These are phyloP conservation scores for Capronia americana DNA, from an alignment of 2,329 filamentous ascomycete species.

Conservation along the genomic window DNA sequence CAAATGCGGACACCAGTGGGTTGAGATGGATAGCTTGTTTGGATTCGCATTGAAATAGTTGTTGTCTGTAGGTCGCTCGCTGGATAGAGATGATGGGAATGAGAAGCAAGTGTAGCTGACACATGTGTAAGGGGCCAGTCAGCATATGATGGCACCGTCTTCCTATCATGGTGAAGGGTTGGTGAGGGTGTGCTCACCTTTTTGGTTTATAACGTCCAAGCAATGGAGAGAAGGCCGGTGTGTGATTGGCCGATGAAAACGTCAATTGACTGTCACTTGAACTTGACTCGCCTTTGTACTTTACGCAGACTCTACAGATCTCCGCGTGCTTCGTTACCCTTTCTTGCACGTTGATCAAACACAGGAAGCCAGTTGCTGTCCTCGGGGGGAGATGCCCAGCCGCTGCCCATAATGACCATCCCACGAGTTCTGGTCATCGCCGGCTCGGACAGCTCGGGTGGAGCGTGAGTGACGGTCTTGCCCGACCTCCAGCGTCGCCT, in stretches of 20 bases:
- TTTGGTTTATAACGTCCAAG: not conserved
- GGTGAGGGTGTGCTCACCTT: not conserved
- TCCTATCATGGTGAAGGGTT: not conserved
- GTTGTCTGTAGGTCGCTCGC: not conserved
- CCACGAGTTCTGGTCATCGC: constrained; percentile 78
- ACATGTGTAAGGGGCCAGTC: not conserved
- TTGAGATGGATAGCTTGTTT: constrained; percentile 90
- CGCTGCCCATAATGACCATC: constrained; percentile 43
- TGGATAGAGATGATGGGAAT: not conserved
- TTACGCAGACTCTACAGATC: not conserved
- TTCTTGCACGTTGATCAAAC: not conserved
- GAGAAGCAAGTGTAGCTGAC: not conserved
- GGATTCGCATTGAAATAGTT: constrained; percentile 55
- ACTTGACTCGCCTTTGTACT: not conserved
- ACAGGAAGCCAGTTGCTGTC: not conserved
- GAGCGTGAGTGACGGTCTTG: constrained; percentile 69
- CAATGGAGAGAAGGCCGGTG: constrained; percentile 2
- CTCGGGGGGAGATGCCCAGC: not conserved
- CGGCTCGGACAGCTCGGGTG: constrained; percentile 88
- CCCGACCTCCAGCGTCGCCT: constrained; percentile 22
- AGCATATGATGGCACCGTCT: not conserved
- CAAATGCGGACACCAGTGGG: constrained; percentile 90
- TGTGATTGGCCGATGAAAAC: constrained; percentile 12
- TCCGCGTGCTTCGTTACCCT: not conserved
- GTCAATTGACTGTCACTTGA: not conserved